phyloP scores from a whole-genome alignment of 2,329 filamentous ascomycete genomes.

The Penicillium corylophilum region DNA sequence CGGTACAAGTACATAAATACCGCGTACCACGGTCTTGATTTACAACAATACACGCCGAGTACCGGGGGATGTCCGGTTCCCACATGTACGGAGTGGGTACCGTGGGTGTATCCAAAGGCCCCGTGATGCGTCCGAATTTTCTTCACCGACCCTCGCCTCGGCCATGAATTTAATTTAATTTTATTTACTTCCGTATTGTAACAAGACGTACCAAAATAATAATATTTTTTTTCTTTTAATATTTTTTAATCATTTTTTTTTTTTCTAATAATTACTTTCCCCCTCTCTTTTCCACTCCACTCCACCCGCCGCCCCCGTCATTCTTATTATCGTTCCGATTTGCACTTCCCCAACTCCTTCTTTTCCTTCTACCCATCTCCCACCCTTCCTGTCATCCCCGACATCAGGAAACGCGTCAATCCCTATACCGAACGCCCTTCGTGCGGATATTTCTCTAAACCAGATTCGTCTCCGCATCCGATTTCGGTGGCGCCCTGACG shows the following conservation, averaged over 20 bases:
- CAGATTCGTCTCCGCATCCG: constrained; percentile 16
- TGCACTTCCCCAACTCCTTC: constrained; percentile 11
- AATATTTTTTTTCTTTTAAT: constrained; percentile 8
- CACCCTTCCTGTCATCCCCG: constrained; percentile 2
- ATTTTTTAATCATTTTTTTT: constrained; percentile 22
- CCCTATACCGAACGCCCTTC: constrained; percentile 21
- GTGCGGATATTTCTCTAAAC: constrained; percentile 1
- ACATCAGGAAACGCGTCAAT: constrained; percentile 15
- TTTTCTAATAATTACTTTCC: constrained; percentile 23
- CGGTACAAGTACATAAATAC: constrained; percentile 23
- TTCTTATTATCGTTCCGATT: constrained; percentile 28
- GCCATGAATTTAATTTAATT: constrained; percentile 7
- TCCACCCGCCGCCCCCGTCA: constrained; percentile 27
- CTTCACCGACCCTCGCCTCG: constrained; percentile 17
- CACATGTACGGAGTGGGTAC: constrained; percentile 5
- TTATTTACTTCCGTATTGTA: constrained; percentile 14
- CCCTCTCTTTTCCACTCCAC: constrained; percentile 25
- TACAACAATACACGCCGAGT: constrained; percentile 1
- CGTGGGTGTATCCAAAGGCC: constrained; percentile 9
- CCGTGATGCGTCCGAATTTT: constrained; percentile 29
- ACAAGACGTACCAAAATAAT: constrained; percentile 8
- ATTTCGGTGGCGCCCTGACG: constrained; percentile 18
- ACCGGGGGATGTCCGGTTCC: constrained; percentile 16
- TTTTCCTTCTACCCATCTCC: constrained; percentile 10
- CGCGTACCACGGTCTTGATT: not conserved